Base-by-base conservation (phyloP, 2,329 filamentous ascomycete species). In the Exophiala sideris region DNA sequence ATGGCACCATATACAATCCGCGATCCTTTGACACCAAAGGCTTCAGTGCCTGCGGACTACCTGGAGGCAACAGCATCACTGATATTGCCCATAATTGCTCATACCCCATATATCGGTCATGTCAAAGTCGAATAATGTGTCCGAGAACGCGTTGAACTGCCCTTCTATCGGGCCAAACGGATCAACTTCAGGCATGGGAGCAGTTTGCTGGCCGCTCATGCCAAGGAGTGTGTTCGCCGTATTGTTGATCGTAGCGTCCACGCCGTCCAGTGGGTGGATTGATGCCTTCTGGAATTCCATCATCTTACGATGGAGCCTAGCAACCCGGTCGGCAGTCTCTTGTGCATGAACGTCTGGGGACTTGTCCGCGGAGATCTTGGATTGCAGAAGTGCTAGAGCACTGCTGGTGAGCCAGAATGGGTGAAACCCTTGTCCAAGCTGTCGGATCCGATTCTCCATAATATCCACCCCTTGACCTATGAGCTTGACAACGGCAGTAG, bases 371-470 rank as follows among this genome's bases (percentile, higher is more conserved):
- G 58, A 59, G 14, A 66, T 58, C 11, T 65, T 60, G 10, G 64
- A 65, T 39, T 54, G 54, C 9, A 70, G 61, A 9, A 72, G 57
- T 29, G 64, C 65, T 5, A 60, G 60, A n/a, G 68, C 69, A 11
- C 68, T 68, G 16, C 62, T 66, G 1, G 70, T 57, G 33, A 68
- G 67, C 68, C 68, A 72, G 50, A 67, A 67, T 20, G 66, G 61
- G 12, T 71, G 68, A 35, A 65, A 68, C 1, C 69, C 70, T 20
- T 67, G 67, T 18, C 70, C 70, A 8, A 67, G 65, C 3, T 61
- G 58, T 38, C 66, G 60, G 11, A 68, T 66, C 12, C 66, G 62
- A 21, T 68, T 61, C 56, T 71, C 69, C 12, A 71, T 62, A n/a
- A 73, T 50, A 6, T 56, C 54, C 5, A 71, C 61, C 1, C 64